Base-by-base conservation (phyloP, 176 grass and related monocot species). In the Metroxylon sagu region DNA sequence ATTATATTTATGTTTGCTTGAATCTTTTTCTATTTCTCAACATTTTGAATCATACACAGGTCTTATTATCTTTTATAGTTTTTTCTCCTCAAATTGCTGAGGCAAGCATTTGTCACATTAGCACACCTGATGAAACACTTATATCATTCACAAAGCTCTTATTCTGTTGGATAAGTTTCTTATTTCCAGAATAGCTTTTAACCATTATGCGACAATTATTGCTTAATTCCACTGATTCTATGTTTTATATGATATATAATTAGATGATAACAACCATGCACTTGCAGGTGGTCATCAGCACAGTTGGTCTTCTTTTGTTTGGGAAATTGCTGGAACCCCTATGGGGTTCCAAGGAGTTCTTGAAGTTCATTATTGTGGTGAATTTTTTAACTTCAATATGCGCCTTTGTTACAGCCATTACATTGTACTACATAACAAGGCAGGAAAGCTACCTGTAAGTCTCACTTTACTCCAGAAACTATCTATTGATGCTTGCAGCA, bases 371-470 rank as follows among this genome's bases (percentile, higher is more conserved):
- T 67, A 80, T 98, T 76, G 2, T 92, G 50, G 87, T 98, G 56
- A 98, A 98, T 71, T 83, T 89, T 50, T 80, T 81, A 67, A 83
- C 84, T 71, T 88, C 93, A 64, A 48, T 64, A 12, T 88, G 81
- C 50, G 84, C 92, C 64, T 98, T 98, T 67, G 25, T 83, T 65
- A 88, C 81, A 74, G 84, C 87, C 54, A 85, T 98, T 76, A 67
- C 70, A 14, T 18, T 98, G 21, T 92, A 98, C 73, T 98, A 98
- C 35, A 70, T 91, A 61, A 92, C 73, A 49, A 83, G 78, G 29
- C 68, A 83, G 61, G 87, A 98, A 67, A 88, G 52, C 74, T 98
- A 98, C 53, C 87, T 98, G 93, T 98, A 85, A 91, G 93, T 83
- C 67, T 61, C n/a, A 18, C 52, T 12, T 4, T 4, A 43, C 35